phyloP scores from a whole-genome alignment of 352 stramenopile species.

The Pythium graminicola region DNA sequence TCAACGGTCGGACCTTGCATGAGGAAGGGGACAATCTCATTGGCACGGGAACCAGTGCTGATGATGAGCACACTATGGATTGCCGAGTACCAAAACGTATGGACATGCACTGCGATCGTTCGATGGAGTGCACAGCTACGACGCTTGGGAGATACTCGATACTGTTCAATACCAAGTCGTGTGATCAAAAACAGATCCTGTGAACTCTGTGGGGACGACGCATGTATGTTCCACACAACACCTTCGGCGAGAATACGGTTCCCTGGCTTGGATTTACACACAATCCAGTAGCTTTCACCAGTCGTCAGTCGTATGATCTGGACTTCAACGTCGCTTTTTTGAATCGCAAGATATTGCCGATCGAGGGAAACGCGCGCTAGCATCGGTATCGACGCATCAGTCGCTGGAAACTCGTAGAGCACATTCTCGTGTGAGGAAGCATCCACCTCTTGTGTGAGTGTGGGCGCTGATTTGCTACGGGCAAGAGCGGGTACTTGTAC shows the following conservation, averaged over 20 bases:
- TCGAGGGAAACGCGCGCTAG: constrained; percentile 57
- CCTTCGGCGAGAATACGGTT: constrained; percentile 58
- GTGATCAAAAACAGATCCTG: constrained; percentile 76
- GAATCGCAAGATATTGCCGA: constrained; percentile 57
- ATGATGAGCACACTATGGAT: constrained; percentile 58
- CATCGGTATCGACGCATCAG: constrained; percentile 23
- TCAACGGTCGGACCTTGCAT: constrained; percentile 51
- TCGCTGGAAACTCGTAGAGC: constrained; percentile 38
- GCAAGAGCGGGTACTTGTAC: not conserved
- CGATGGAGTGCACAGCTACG: constrained; percentile 50
- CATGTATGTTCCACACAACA: constrained; percentile 64
- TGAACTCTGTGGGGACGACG: constrained; percentile 31
- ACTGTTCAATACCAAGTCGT: constrained; percentile 68
- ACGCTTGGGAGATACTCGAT: constrained; percentile 55
- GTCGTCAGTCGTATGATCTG: constrained; percentile 50
- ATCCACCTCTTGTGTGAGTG: not conserved
- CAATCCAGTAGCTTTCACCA: constrained; percentile 50
- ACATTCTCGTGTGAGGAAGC: constrained; percentile 17
- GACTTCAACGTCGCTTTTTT: constrained; percentile 80
- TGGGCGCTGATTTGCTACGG: constrained; percentile 14
- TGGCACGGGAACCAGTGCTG: constrained; percentile 63
- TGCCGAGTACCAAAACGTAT: constrained; percentile 70
- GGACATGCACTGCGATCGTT: constrained; percentile 48
- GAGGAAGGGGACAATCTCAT: constrained; percentile 69
- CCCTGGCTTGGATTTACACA: constrained; percentile 57